A percentile compares a stretch with the other conserved stretches of the same genome.
Conservation (phyloP, 768 basidiomycete genomes). For the Calocybe indica region DNA sequence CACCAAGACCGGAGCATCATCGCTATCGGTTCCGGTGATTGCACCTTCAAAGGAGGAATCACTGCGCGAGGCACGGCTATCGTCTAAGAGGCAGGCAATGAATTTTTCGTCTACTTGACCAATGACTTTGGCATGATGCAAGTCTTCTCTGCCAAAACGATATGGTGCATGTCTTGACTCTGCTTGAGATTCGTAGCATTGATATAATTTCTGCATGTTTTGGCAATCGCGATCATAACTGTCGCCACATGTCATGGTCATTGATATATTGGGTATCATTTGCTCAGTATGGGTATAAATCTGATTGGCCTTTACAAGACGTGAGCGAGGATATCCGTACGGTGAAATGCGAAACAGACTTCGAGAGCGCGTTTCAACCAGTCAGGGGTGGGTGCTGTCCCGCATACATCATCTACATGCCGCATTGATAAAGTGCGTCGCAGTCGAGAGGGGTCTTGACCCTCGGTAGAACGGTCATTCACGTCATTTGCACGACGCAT, state of each 20-base stretch:
- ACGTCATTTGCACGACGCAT: too few species aligned
- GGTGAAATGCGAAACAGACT: background rate
- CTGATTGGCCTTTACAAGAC: background rate
- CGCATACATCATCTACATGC: background rate
- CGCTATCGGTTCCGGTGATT: background rate
- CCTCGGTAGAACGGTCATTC: too few species aligned
- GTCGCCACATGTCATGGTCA: too few species aligned
- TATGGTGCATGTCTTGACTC: slow-evolving; percentile 16
- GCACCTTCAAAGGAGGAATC: slow-evolving; percentile 8
- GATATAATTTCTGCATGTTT: background rate
- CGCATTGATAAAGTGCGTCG: background rate
- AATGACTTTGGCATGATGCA: slow-evolving; percentile 56
- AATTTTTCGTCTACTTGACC: slow-evolving; percentile 91
- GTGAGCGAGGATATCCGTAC: background rate
- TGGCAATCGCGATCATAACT: background rate
- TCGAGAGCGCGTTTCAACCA: background rate
- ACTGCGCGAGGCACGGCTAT: slow-evolving; percentile 9
- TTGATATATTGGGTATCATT: too few species aligned
- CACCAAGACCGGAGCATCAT: slow-evolving; percentile 38
- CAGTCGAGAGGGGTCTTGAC: too few species aligned
- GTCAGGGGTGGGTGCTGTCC: background rate
- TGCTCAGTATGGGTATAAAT: background rate
- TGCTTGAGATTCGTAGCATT: slow-evolving; percentile 3
- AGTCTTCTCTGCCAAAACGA: slow-evolving; percentile 45
- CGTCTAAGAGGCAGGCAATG: slow-evolving; percentile 62